phyloP scores from a whole-genome alignment of 2,329 filamentous ascomycete genomes.

The Aspergillus spinulosporus region DNA sequence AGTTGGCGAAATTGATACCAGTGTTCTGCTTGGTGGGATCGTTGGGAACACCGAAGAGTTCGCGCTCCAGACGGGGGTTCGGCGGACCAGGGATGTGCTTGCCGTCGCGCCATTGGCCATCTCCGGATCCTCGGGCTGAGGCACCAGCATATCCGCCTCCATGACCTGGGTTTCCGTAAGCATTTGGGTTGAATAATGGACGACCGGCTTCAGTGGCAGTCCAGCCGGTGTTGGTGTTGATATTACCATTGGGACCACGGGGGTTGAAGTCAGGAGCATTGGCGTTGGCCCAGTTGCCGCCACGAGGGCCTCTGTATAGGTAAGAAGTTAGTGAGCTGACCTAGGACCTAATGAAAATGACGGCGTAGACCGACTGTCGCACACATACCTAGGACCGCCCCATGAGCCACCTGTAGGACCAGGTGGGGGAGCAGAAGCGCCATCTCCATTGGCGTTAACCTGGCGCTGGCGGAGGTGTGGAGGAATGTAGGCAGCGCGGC shows the following conservation, averaged over 20 bases:
- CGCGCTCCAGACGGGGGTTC: constrained; percentile 88
- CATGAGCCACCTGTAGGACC: constrained; percentile 13
- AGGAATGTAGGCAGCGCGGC: constrained; percentile 65
- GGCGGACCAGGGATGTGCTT: constrained; percentile 90
- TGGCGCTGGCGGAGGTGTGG: constrained; percentile 59
- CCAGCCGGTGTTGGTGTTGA: constrained; percentile 34
- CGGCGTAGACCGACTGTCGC: constrained; percentile 34
- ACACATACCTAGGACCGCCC: constrained; percentile 27
- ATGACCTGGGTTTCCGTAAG: constrained; percentile 60
- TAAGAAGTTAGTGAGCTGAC: constrained; percentile 8
- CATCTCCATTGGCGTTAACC: constrained; percentile 42
- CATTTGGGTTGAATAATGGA: constrained; percentile 59
- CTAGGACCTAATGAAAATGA: background rate
- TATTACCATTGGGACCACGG: constrained; percentile 37
- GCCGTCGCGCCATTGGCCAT: constrained; percentile 94
- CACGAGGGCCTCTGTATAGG: constrained; percentile 32
- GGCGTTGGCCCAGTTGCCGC: constrained; percentile 56
- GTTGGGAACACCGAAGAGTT: constrained; percentile 88
- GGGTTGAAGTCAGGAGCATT: constrained; percentile 60
- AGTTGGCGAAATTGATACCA: constrained; percentile 99
- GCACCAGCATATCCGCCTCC: constrained; percentile 43
- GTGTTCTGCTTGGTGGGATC: constrained; percentile 95
- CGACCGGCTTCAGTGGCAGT: constrained; percentile 39
- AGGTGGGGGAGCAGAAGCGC: constrained; percentile 29
- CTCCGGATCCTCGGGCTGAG: constrained; percentile 77